Base-by-base conservation (phyloP, 352 stramenopile species). In the Globisporangium nagaii region DNA sequence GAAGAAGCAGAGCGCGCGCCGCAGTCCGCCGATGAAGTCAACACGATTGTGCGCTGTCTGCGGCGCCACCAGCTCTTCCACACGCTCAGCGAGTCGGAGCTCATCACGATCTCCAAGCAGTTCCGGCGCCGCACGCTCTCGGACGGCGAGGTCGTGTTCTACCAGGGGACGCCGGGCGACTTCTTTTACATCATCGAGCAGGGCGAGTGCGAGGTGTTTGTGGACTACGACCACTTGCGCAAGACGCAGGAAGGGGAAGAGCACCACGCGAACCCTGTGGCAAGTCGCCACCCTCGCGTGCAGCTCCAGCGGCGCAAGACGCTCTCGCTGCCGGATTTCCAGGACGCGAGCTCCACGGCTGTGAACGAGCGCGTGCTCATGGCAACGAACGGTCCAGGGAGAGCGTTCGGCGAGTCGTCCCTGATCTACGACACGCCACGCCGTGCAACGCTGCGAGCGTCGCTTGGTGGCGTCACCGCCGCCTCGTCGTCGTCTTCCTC, bases 381-480 rank as follows among this genome's bases (percentile, higher is more conserved):
- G 9, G 83, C 81, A 1, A 95, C 85, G 2, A 90, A 95, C 35
- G 82, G 85, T 3, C 79, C 77, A 2, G 80, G 78, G 0, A 86
- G 79, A 30, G 80, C 83, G 12, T 93, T 95, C 56, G 85, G 85
- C 1, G 83, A 92, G 56, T 95, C 85, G 9, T 77, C 77, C 25
- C 67, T 95, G 20, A 88, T 95, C 58, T 95, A 95, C 59, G 75
- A 88, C 50, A 95, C 85, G 4, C 83, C 81, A 11, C 80, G 85
- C 10, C 80, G 83, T 37, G 83, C 83, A 27, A 95, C 85, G 1
- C 66, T 93, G 46, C 71, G 70, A 10, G 70, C 69, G 3, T 67
- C 63, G 46, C 24, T 54, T 0, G 15, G 30, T 22, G 19, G 9
- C 4, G 17, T 6, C 17, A 30, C 20, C 9, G 2, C 12, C 44